phyloP scores from a whole-genome alignment of 2,329 filamentous ascomycete species.

The Coniochaeta sp. region DNA sequence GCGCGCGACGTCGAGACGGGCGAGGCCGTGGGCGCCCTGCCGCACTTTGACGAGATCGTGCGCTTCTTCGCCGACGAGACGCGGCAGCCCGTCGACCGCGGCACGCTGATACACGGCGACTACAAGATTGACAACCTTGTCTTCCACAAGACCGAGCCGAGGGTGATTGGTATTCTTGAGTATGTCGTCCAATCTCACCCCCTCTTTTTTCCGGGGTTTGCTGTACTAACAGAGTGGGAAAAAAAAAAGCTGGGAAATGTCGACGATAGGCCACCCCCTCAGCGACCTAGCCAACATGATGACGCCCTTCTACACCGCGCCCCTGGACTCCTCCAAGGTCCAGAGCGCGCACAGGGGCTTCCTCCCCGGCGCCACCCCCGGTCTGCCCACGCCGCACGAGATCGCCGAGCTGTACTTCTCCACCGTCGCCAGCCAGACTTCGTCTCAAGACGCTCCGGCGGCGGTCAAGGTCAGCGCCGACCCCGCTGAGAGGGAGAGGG shows the following conservation, averaged over 20 bases:
- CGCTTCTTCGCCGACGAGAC: conserved; percentile 64
- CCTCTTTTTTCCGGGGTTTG: not conserved
- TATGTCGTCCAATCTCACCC: conserved; percentile 27
- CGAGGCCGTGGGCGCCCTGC: conserved; percentile 71
- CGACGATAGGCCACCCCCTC: conserved; percentile 91
- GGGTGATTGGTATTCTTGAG: conserved; percentile 89
- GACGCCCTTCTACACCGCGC: conserved; percentile 37
- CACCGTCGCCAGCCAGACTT: conserved; percentile 23
- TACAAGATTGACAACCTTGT: conserved; percentile 92
- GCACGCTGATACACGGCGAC: conserved; percentile 83
- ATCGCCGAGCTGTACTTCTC: conserved; percentile 30
- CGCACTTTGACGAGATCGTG: conserved; percentile 75
- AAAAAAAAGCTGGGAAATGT: conserved; percentile 87
- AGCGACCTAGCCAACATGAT: conserved; percentile 82
- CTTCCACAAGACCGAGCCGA: conserved; percentile 81
- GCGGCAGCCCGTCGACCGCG: conserved; percentile 69
- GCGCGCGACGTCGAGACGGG: conserved; percentile 71
- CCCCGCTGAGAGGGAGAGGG: conserved; percentile 23
- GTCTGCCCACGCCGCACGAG: conserved; percentile 32
- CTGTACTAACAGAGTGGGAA: conserved; percentile 2
- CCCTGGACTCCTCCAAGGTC: conserved; percentile 16
- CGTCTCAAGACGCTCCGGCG: not conserved
- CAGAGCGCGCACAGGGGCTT: conserved; percentile 41
- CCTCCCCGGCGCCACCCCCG: conserved; percentile 54
- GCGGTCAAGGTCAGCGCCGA: not conserved